phyloP scores from a whole-genome alignment of 305 asterid genomes.

The Caryopteris hybrid region DNA sequence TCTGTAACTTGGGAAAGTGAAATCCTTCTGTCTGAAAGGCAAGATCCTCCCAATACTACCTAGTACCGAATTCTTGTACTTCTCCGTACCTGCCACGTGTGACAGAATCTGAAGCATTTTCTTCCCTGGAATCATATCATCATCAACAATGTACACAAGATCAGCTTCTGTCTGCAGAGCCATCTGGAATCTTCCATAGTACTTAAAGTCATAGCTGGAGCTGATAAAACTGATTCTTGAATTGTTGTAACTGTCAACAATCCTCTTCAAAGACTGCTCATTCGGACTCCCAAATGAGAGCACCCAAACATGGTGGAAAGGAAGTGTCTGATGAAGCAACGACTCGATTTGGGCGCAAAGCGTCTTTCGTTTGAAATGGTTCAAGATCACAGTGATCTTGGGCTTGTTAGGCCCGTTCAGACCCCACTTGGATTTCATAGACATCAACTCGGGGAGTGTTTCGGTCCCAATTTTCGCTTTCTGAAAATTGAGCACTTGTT shows the following conservation, averaged over 20 bases:
- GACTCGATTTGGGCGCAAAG: slow-evolving; percentile 84
- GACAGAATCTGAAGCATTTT: slow-evolving; percentile 77
- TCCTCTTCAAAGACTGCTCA: slow-evolving; percentile 41
- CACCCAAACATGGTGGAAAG: slow-evolving; percentile 89
- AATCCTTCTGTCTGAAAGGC: slow-evolving; percentile 88
- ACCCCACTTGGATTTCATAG: slow-evolving; percentile 78
- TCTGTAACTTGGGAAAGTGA: slow-evolving; percentile 79
- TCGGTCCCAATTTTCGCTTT: slow-evolving; percentile 40
- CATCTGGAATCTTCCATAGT: slow-evolving; percentile 91
- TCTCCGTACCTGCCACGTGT: slow-evolving; percentile 81
- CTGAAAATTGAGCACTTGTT: slow-evolving; percentile 57
- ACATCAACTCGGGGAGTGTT: slow-evolving; percentile 52
- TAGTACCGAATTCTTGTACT: slow-evolving; percentile 71
- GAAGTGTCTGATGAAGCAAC: slow-evolving; percentile 65
- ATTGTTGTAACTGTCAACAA: slow-evolving; percentile 59
- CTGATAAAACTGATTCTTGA: slow-evolving; percentile 69
- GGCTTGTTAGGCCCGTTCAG: slow-evolving; percentile 33
- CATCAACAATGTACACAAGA: slow-evolving; percentile 74
- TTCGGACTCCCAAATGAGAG: slow-evolving; percentile 90
- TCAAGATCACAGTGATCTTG: slow-evolving; percentile 62
- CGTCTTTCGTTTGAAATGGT: slow-evolving; percentile 87
- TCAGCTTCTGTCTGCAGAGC: slow-evolving; percentile 88
- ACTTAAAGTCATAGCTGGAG: slow-evolving; percentile 83
- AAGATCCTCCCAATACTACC: slow-evolving; percentile 92
- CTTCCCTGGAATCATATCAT: slow-evolving; percentile 89